Conservation (phyloP, 768 basidiomycete species). For the Mrakia blollopis region DNA sequence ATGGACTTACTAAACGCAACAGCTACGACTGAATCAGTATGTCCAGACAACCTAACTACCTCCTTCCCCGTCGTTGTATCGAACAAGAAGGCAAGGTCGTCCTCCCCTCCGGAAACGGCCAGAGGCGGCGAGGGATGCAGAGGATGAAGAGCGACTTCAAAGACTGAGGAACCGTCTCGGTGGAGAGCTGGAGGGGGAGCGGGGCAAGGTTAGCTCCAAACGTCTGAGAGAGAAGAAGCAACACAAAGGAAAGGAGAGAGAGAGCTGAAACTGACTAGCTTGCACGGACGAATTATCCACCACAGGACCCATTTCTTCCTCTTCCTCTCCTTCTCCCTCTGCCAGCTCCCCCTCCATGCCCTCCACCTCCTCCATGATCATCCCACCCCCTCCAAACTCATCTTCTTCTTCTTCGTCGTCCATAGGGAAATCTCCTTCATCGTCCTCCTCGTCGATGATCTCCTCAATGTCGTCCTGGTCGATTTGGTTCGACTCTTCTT, state of each 20-base stretch:
- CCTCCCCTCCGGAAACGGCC: constrained; percentile 89
- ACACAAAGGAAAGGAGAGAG: constrained; percentile 63
- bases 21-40: constrained; percentile 81
- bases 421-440: constrained; percentile 35
- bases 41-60: constrained; percentile 74
- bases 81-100: constrained; percentile 93
- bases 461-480: constrained; percentile 33
- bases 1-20: constrained; percentile 60
- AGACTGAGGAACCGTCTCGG: constrained; percentile 61
- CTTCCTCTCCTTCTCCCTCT: constrained; percentile 19
- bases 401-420: constrained; percentile 41
- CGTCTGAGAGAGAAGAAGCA: background rate
- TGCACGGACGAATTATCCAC: constrained; percentile 35
- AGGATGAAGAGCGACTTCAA: constrained; percentile 77
- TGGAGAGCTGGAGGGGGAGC: constrained; percentile 50
- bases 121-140: constrained; percentile 59
- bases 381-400: constrained; percentile 44
- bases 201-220: background rate
- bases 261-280: constrained; percentile 29
- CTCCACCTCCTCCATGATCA: constrained; percentile 41
- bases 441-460: constrained; percentile 36
- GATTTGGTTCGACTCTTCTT: constrained; percentile 25
- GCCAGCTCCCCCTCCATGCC: constrained; percentile 13
- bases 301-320: constrained; percentile 49
- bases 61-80: constrained; percentile 73